These are phyloP conservation scores for Neurospora discreta DNA, from an alignment of 495 filamentous ascomycete species.

Conservation along the genomic window DNA sequence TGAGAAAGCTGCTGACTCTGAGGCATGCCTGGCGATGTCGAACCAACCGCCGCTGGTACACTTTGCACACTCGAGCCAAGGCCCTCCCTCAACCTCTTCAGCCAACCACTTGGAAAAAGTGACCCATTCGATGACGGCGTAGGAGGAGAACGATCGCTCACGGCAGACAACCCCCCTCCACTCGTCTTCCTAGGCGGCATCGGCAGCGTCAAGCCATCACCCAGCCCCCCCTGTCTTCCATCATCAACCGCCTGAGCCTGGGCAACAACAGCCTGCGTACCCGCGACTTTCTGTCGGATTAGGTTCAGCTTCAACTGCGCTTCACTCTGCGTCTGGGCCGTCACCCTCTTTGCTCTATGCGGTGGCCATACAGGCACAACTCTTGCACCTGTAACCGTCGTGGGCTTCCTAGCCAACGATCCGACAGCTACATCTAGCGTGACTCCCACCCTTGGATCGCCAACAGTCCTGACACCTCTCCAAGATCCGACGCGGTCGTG, in stretches of 20 bases:
- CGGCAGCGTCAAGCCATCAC: not conserved
- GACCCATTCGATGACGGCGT: not conserved
- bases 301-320: conserved; percentile 28
- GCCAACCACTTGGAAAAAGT: not conserved
- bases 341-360: conserved; percentile 16
- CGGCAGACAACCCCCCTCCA: not conserved
- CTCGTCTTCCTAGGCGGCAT: conserved; percentile 12
- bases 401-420: conserved; percentile 10
- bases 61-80: not conserved
- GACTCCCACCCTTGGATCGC: conserved; percentile 36
- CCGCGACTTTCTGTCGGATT: conserved; percentile 18
- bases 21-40: not conserved
- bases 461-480: conserved; percentile 28
- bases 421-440: conserved; percentile 30
- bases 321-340: conserved; percentile 26
- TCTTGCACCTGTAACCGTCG: not conserved
- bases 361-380: conserved; percentile 2
- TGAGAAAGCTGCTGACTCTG: not conserved
- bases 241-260: not conserved
- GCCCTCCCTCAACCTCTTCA: not conserved
- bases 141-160: not conserved
- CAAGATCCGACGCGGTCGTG: conserved; percentile 39
- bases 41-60: conserved; percentile 1
- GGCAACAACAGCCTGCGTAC: conserved; percentile 3
- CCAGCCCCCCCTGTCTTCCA: not conserved